Evolutionary conservation across 345 rosid species (phyloP).

Genomic region (Citrus mangshanensis): DNA sequence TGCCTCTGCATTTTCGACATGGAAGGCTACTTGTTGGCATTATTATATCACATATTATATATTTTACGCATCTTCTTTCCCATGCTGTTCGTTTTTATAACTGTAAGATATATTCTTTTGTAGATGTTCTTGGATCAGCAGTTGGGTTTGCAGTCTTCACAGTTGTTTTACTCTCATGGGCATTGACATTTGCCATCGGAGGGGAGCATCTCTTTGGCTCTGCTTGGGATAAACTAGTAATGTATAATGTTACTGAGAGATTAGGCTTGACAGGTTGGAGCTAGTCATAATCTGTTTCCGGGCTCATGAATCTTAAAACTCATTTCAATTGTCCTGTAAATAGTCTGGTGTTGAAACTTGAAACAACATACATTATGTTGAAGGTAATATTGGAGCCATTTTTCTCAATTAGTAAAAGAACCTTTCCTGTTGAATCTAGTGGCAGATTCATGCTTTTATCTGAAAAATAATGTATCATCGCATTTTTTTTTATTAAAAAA

Average conservation of each 20-base stretch:
- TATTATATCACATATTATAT: too few relatives aligned
- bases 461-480: neutral
- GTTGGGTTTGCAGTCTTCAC: slow-evolving; percentile 29
- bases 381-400: neutral
- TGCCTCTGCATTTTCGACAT: too few relatives aligned
- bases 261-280: slow-evolving; percentile 82
- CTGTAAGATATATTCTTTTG: too few relatives aligned
- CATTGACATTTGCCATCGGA: too few relatives aligned
- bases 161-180: slow-evolving; percentile 30
- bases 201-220: slow-evolving; percentile 53
- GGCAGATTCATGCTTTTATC: neutral
- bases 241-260: slow-evolving; percentile 88
- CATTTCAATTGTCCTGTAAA: neutral
- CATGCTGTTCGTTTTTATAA: too few relatives aligned
- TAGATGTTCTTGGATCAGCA: too few relatives aligned
- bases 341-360: neutral
- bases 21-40: too few relatives aligned
- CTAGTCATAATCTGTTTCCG: slow-evolving; percentile 9
- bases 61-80: too few relatives aligned
- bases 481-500: neutral
- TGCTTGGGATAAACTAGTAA: slow-evolving; percentile 78
- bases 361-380: neutral
- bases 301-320: neutral
- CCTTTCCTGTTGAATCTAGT: neutral
- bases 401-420: neutral